Base-by-base conservation (phyloP, 2,329 filamentous ascomycete genomes). In the Didymella pomorum region DNA sequence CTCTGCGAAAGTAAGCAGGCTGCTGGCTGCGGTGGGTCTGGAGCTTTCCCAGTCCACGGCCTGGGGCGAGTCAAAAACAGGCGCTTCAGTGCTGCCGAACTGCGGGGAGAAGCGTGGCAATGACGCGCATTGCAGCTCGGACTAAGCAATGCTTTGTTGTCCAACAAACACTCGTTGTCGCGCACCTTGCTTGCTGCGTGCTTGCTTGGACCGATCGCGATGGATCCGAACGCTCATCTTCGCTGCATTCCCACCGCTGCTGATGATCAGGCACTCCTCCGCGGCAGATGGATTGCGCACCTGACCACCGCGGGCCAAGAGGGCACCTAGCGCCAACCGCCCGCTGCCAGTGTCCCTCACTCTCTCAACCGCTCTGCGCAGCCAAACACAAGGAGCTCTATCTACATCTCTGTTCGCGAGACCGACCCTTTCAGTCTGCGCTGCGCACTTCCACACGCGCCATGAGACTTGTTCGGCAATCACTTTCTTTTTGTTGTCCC, bases 241-340 rank as follows among this genome's bases (percentile, higher is more conserved):
- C 54, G 50, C 37, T 43, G 50, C 44, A 48, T 56, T 55, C 55
- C 42, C 50, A 37, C 21, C 55, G 41, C 46, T 45, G 50, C 41
- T 62, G 62, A 51, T 52, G 56, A 60, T 51, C 61, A 56, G 66
- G 62, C 57, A 57, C 43, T 51, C 58, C 29, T 51, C 56, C 39
- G 56, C 50, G 56, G 56, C 56, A 46, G 56, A 39, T 29, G 46
- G 23, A 33, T 44, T 45, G 57, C 62, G 71, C 71, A 74, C 70
- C 71, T 74, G 72, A 63, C 61, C 29, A n/a, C 62, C 39, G 51
- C 54, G n/a, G 56, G 71, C 71, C 70, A 71, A 71, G 69, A 57
- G 63, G 63, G 65, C 44, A 52, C 44, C 56, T 67, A 65, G 68
- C 71, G 71, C 68, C 67, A 70, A 66, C 67, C 62, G 56, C 55